Percentiles rank a stretch among this genome's conserved stretches.
Evolutionary conservation across 2,329 filamentous ascomycete genomes (phyloP).

Genomic region (Ceratocystis ficicola): DNA sequence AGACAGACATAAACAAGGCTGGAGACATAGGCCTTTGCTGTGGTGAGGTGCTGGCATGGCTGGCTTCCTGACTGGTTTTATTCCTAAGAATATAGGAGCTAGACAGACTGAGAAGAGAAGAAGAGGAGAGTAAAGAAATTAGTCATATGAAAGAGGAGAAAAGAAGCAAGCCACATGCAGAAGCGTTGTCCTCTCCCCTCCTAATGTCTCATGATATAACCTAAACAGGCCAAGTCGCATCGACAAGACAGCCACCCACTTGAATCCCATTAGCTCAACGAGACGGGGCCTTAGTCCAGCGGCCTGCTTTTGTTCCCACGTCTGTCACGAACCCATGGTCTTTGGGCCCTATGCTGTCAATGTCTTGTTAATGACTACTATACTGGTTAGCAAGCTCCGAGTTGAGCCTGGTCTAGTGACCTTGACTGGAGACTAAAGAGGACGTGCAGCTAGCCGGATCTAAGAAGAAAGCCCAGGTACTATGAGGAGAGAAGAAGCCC

Average conservation of each 20-base stretch:
- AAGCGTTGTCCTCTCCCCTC: background rate
- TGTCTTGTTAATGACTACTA: no score
- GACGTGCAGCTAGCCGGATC: background rate
- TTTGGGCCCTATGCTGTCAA: no score
- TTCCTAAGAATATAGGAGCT: no score
- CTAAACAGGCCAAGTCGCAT: background rate
- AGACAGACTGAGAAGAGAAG: no score
- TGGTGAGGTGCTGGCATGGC: no score
- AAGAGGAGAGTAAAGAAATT: no score
- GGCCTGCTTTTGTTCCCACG: background rate
- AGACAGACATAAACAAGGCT: no score
- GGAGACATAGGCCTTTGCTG: no score
- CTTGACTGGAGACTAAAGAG: background rate
- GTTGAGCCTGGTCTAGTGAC: background rate
- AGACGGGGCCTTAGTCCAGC: background rate
- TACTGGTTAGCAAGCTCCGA: no score
- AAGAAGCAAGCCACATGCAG: background rate
- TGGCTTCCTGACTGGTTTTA: no score
- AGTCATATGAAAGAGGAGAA: background rate
- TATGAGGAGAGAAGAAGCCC: background rate
- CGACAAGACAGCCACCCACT: background rate
- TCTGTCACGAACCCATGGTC: background rate
- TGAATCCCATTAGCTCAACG: background rate
- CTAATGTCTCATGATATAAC: background rate
- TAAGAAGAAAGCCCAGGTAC: background rate